Evolutionary conservation across 352 stramenopile species (phyloP), one percentile per base, ranked within the genome.

Genomic region (Pythium monospermum): DNA sequence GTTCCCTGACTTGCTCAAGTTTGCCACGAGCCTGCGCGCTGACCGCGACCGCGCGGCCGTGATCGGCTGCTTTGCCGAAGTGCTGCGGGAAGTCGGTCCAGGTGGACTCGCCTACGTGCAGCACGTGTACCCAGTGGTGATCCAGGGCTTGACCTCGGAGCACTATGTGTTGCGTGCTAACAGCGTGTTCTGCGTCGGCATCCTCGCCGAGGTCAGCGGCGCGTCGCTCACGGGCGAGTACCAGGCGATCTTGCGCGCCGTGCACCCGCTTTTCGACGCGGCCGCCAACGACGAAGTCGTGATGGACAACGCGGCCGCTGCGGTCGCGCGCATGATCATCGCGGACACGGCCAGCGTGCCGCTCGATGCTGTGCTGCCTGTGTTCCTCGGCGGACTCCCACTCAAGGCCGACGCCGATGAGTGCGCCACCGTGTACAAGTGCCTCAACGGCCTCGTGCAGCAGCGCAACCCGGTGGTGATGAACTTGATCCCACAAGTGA

Each of bases 371-470:
- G 93, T 99, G 45, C 64, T 99, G 41, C 94, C 95, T 10, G 91
- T 97, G 46, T 76, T 99, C 36, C 73, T 99, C 18, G 75, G 81
- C 43, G 76, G 79, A 28, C 67, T 99, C 39, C 96, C 96, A 21
- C 73, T 99, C 43, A 98, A 98, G 75, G 92, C 78, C 43, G 96
- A 99, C 73, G 95, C 96, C 66, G 93, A 94, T 50, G 96, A 99
- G 73, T 98, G 95, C 61, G 74, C 93, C 55, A 91, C 96, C 13
- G 93, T 98, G 11, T 99, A 98, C 76, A 83, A 74, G 43, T 98
- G 89, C 68, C 66, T 98, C 15, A 87, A 97, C 42, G 87, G 89
- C n/a, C 74, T 98, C 33, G 71, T 98, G 36, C 73, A 91, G 68
- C 84, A 79, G 66, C 91, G 96, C 53, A 90, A 98, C 63, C 59